These are phyloP conservation scores for Fusarium devonianum DNA, from an alignment of 2,329 filamentous ascomycete genomes.

Conservation along the genomic window DNA sequence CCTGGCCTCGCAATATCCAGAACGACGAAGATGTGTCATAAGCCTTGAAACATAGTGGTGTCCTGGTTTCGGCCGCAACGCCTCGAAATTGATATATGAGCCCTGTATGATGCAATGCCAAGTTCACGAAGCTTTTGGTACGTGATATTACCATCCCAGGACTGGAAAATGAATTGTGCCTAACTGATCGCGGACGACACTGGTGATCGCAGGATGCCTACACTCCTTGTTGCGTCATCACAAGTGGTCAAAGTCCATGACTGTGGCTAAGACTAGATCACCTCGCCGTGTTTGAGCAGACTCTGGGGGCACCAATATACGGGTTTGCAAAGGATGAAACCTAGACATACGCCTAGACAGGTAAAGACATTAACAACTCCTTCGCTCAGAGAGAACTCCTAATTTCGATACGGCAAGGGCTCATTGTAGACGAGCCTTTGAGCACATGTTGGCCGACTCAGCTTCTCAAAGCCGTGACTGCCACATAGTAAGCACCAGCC, in stretches of 20 bases:
- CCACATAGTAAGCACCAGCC: constrained; percentile 2
- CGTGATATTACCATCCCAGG: constrained; percentile 58
- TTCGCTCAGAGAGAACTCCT: too few relatives aligned
- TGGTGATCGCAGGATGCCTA: constrained; percentile 57
- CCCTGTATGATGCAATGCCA: constrained; percentile 51
- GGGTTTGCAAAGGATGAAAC: too few relatives aligned
- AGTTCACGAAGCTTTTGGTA: constrained; percentile 54
- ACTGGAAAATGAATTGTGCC: constrained; percentile 53
- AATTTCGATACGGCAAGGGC: too few relatives aligned
- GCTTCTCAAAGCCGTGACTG: not conserved
- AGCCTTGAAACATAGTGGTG: constrained; percentile 60
- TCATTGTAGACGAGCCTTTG: constrained; percentile 10
- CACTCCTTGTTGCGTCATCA: constrained; percentile 57
- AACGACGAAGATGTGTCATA: constrained; percentile 55
- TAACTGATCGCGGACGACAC: constrained; percentile 48
- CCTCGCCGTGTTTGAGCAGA: constrained; percentile 14
- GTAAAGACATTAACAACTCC: too few relatives aligned
- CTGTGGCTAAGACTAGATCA: constrained; percentile 23
- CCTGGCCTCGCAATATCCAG: constrained; percentile 59
- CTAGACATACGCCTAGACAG: too few relatives aligned
- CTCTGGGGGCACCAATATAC: too few relatives aligned
- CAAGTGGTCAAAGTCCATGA: constrained; percentile 52
- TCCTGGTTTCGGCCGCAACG: constrained; percentile 48
- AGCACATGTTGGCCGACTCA: constrained; percentile 9
- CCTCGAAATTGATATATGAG: constrained; percentile 54